Conservation (phyloP, 306 rosid species). For the Trifolium fragiferum region DNA sequence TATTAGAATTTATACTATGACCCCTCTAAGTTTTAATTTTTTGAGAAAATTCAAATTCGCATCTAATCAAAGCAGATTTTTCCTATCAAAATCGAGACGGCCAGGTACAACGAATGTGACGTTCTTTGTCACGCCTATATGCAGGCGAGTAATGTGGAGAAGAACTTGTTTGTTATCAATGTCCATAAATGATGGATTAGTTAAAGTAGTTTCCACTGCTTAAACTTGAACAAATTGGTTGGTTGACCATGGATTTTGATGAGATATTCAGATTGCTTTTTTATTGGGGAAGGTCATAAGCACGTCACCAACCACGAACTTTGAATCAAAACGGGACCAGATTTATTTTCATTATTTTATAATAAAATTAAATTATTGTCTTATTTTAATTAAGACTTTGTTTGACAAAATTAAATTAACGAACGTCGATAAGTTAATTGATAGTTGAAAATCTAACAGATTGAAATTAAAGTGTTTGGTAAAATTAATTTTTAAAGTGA, state of each 20-base stretch:
- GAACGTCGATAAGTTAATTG: too few relatives aligned
- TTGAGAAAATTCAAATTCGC: too few relatives aligned
- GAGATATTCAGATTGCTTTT: not conserved
- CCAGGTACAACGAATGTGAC: not conserved
- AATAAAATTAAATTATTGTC: not conserved
- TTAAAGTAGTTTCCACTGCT: not conserved
- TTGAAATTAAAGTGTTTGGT: too few relatives aligned
- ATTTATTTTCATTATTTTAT: not conserved
- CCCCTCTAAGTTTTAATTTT: too few relatives aligned
- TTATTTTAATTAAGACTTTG: too few relatives aligned
- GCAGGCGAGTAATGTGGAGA: not conserved
- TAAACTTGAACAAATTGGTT: not conserved
- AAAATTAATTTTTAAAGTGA: too few relatives aligned
- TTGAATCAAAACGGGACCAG: not conserved
- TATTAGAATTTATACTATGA: too few relatives aligned
- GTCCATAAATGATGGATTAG: not conserved
- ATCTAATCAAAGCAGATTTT: not conserved
- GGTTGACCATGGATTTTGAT: slow-evolving; percentile 32
- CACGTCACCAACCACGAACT: slow-evolving; percentile 1
- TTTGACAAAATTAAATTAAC: too few relatives aligned
- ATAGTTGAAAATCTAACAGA: too few relatives aligned
- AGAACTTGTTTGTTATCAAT: not conserved
- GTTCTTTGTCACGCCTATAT: not conserved
- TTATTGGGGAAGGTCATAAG: slow-evolving; percentile 32
- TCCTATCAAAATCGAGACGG: not conserved